Evolutionary conservation across 768 basidiomycete genomes (phyloP).

Genomic region (Lyophyllum semitale): DNA sequence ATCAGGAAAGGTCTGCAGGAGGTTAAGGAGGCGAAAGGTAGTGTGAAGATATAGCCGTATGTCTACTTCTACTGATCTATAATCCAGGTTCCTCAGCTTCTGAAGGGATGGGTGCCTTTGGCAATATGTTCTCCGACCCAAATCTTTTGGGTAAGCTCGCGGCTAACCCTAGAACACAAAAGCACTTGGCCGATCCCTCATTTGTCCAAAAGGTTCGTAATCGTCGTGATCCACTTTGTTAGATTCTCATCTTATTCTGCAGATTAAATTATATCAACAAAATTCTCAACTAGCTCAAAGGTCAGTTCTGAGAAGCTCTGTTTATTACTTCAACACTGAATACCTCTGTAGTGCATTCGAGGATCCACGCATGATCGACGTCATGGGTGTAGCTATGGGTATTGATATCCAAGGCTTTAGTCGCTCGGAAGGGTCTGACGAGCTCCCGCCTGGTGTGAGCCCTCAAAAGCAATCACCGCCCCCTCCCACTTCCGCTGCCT

Average conservation of each 20-base stretch:
- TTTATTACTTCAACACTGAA: constrained; percentile 3
- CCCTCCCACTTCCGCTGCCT: constrained; percentile 44
- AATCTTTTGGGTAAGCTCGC: constrained; percentile 83
- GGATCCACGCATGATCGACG: constrained; percentile 93
- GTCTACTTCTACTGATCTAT: not conserved
- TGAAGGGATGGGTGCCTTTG: constrained; percentile 46
- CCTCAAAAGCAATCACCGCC: constrained; percentile 29
- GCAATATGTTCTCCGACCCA: constrained; percentile 82
- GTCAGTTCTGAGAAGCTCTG: constrained; percentile 34
- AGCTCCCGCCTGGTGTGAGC: constrained; percentile 64
- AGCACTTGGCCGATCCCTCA: constrained; percentile 79
- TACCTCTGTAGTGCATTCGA: constrained; percentile 48
- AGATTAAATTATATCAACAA: constrained; percentile 69
- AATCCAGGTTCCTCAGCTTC: constrained; percentile 9
- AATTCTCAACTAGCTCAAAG: constrained; percentile 65
- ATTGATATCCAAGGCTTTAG: constrained; percentile 88
- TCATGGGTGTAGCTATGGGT: constrained; percentile 90
- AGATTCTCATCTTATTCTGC: constrained; percentile 2
- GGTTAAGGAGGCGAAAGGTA: constrained; percentile 83
- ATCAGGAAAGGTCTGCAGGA: constrained; percentile 88
- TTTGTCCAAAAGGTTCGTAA: constrained; percentile 69
- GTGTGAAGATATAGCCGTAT: not conserved
- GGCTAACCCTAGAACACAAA: constrained; percentile 81
- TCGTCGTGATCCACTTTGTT: no score
- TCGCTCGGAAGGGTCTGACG: constrained; percentile 82